These are phyloP conservation scores for Verticillium nonalfalfae DNA, from an alignment of 2,329 filamentous ascomycete genomes.

Conservation along the genomic window DNA sequence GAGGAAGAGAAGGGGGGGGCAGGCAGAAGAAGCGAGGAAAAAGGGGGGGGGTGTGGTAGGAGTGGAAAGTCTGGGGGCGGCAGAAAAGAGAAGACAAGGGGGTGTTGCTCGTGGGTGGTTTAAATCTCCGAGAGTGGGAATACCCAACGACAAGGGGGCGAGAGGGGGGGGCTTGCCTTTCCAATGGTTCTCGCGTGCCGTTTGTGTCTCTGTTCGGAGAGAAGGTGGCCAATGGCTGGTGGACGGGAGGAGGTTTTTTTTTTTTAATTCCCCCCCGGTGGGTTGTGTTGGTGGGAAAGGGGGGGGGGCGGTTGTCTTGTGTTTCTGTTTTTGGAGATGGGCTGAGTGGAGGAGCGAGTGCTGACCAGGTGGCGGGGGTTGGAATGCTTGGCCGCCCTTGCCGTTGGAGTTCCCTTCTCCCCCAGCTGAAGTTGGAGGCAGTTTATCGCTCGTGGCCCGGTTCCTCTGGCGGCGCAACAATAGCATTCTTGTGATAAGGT, in stretches of 20 bases:
- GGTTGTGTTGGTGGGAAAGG: too few species aligned
- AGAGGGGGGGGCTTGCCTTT: not conserved
- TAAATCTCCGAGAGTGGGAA: not conserved
- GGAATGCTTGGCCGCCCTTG: not conserved
- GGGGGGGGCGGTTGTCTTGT: too few species aligned
- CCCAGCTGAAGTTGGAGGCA: too few species aligned
- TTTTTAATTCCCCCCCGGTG: too few species aligned
- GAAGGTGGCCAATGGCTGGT: not conserved
- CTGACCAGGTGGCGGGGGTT: not conserved
- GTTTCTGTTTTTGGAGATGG: not conserved
- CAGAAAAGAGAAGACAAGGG: not conserved
- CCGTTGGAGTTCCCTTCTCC: not conserved
- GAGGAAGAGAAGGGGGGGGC: not conserved
- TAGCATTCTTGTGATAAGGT: too few species aligned
- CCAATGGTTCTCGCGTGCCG: not conserved
- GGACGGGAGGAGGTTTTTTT: not conserved
- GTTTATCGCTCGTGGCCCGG: too few species aligned
- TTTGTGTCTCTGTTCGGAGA: not conserved
- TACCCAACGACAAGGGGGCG: not conserved
- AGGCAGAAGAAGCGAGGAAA: not conserved
- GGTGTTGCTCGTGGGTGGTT: not conserved
- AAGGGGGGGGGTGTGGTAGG: not conserved
- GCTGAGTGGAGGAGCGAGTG: too few species aligned
- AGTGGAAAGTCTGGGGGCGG: not conserved
- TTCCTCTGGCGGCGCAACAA: too few species aligned